Base-by-base conservation (phyloP, 257 asterid genomes). In the Cynanchum wilfordii region DNA sequence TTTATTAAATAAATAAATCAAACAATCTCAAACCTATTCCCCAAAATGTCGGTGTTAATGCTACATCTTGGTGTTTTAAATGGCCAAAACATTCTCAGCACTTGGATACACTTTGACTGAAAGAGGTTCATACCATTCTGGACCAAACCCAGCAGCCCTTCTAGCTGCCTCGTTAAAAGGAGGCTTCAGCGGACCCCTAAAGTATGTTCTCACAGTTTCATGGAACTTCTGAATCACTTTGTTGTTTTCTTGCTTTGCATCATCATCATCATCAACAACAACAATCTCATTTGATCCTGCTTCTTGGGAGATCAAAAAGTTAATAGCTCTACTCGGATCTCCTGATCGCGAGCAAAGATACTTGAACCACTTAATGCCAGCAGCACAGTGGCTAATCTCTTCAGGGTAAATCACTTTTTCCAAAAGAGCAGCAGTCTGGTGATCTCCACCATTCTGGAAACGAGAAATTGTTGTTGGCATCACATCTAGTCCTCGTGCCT, bases 401-500 rank as follows among this genome's bases (percentile, higher is more conserved):
- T 94, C 98, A 13, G 97, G 98, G 79, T 94, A 94, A 56, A 94
- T 77, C 66, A 91, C 96, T 2, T 75, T 85, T 84, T 91, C 98
- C 84, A 94, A 71, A 77, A 94, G 82, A 47, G 80, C 89, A 11
- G 97, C 98, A 22, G 98, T 91, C 80, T 83, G 79, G 10, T 83
- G 87, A 25, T 94, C 98, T 24, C 97, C 95, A 49, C 97, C 96
- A 79, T 85, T 94, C 29, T 91, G 83, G 79, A 94, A 94, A 29
- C 98, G 97, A 22, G 95, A 87, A 73, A 94, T 89, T 29, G 98
- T 94, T 45, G 96, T 89, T 63, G 98, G 98, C 81, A 94, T 69
- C 79, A 94, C 97, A 79, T 91, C 98, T 9, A 94, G 96, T 65
- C 97, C 98, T 79, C 98, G 89, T 62, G 98, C 98, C 98, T 93